Conservation (phyloP, 1,139 yeast genomes). For the Candida sanyaensis region DNA sequence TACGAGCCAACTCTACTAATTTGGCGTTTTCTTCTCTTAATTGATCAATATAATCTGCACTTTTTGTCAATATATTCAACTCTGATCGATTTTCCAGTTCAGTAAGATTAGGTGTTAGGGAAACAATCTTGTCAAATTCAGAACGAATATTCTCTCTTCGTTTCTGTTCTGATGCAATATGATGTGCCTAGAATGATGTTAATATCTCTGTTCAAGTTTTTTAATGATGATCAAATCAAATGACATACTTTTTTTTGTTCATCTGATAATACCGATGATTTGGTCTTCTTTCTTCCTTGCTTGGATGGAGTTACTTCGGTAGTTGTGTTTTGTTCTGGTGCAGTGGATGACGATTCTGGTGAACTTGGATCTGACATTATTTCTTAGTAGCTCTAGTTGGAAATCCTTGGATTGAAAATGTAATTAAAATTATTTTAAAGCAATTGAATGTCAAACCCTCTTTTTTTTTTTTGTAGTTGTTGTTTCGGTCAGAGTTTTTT, state of each 20-base stretch:
- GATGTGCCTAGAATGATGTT: slow-evolving; percentile 40
- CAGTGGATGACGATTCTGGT: not conserved
- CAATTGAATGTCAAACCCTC: too few relatives aligned
- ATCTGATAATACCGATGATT: slow-evolving; percentile 38
- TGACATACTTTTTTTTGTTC: slow-evolving; percentile 47
- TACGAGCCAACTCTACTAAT: slow-evolving; percentile 35
- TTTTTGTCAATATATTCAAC: slow-evolving; percentile 44
- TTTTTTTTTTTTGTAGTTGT: too few relatives aligned
- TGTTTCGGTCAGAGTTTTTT: too few relatives aligned
- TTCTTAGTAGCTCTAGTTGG: not conserved
- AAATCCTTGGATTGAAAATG: too few relatives aligned
- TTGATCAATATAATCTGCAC: slow-evolving; percentile 48
- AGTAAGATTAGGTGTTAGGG: slow-evolving; percentile 42
- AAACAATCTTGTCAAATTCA: slow-evolving; percentile 47
- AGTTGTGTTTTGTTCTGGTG: not conserved
- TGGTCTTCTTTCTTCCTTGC: slow-evolving; percentile 22
- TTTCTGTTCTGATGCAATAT: slow-evolving; percentile 52
- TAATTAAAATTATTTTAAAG: too few relatives aligned
- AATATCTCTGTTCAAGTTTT: slow-evolving; percentile 8
- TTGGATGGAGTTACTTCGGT: slow-evolving; percentile 4
- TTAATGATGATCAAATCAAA: not conserved
- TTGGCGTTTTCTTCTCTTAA: slow-evolving; percentile 41
- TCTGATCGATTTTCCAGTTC: slow-evolving; percentile 49
- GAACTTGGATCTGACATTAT: slow-evolving; percentile 1
- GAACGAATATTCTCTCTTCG: slow-evolving; percentile 49